Evolutionary conservation across 805 yeast genomes (phyloP).

Genomic region (Brettanomyces nanus): DNA sequence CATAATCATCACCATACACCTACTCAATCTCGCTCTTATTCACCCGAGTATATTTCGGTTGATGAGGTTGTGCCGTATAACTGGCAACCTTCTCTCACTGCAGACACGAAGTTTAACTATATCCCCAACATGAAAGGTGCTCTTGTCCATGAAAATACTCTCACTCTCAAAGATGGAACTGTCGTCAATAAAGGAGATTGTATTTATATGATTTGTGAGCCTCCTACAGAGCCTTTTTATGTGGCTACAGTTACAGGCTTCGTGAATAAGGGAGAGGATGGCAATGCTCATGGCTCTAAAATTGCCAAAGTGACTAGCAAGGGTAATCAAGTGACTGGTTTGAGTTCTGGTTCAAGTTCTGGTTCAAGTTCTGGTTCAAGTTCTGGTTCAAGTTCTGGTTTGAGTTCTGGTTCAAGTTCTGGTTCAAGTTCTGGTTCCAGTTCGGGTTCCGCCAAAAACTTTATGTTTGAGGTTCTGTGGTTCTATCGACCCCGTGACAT

Average conservation of each 20-base stretch:
- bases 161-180: constrained; percentile 32
- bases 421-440: constrained; percentile 24
- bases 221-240: constrained; percentile 91
- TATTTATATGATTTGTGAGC: constrained; percentile 81
- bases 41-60: constrained; percentile 16
- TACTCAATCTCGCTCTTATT: constrained; percentile 2
- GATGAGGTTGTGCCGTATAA: constrained; percentile 34
- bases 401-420: background rate
- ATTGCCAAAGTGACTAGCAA: background rate
- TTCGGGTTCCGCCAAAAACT: constrained; percentile 43
- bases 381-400: constrained; percentile 27
- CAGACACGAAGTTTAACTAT: constrained; percentile 34
- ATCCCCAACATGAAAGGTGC: constrained; percentile 35
- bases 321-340: background rate
- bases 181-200: constrained; percentile 49
- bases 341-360: background rate
- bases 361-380: constrained; percentile 25
- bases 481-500: constrained; percentile 84
- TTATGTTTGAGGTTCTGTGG: constrained; percentile 75
- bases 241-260: constrained; percentile 81
- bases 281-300: background rate
- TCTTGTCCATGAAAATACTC: constrained; percentile 28
- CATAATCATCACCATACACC: background rate
- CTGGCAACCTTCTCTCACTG: constrained; percentile 39
- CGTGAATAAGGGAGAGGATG: constrained; percentile 30